Percentiles rank a stretch among this genome's conserved stretches.
Evolutionary conservation across 129 eudicot species (phyloP).

Genomic region (Flaveria brownii): DNA sequence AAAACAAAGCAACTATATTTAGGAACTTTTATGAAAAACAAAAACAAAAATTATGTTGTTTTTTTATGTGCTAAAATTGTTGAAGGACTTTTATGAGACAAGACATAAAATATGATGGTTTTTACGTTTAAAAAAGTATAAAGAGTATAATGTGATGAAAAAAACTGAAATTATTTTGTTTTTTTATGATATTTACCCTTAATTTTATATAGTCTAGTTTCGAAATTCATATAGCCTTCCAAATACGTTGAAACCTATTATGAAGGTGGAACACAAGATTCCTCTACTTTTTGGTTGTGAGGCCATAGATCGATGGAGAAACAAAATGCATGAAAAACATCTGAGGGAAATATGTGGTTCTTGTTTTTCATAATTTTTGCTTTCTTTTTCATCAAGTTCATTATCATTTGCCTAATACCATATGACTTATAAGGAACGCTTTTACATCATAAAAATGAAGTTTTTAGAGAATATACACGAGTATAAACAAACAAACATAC

Average conservation of each 20-base stretch:
- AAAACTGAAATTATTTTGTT: too few relatives aligned
- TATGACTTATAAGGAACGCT: conserved; percentile 73
- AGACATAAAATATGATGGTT: too few relatives aligned
- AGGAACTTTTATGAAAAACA: too few relatives aligned
- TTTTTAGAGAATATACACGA: too few relatives aligned
- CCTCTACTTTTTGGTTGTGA: conserved; percentile 72
- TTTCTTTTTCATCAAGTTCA: conserved; percentile 50
- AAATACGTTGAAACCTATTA: background rate
- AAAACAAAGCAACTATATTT: too few relatives aligned
- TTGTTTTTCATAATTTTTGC: background rate
- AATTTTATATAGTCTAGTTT: conserved; percentile 33
- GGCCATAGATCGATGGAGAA: conserved; percentile 69
- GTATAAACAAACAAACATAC: too few relatives aligned
- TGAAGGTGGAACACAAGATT: conserved; percentile 62
- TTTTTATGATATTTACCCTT: background rate
- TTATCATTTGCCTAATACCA: conserved; percentile 80
- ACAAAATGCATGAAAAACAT: conserved; percentile 21
- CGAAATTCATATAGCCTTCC: conserved; percentile 40
- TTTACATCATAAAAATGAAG: conserved; percentile 35
- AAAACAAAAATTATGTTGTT: too few relatives aligned
- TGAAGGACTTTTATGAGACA: too few relatives aligned
- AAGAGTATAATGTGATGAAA: too few relatives aligned
- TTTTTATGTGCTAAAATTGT: too few relatives aligned
- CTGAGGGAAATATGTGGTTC: background rate
- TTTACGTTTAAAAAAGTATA: too few relatives aligned